Conservation (phyloP, 2,329 filamentous ascomycete species). For the Aspergillus ustus region DNA sequence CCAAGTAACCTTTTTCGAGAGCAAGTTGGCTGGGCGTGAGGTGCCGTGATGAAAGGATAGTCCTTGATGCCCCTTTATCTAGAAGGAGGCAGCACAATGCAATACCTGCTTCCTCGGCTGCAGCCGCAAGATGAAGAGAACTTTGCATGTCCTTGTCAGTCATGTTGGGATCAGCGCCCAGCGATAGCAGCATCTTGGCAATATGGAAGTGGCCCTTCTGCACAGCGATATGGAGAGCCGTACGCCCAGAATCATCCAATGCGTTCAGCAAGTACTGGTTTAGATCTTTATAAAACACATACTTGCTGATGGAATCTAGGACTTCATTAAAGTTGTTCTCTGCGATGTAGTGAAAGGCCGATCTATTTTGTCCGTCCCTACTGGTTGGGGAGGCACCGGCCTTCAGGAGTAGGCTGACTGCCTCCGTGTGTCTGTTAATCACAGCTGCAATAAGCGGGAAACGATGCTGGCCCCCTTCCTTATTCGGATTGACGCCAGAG, state of each 20-base stretch:
- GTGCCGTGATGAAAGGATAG: background rate
- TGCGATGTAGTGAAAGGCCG: background rate
- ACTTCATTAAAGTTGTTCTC: background rate
- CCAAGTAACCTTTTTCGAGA: too few species aligned
- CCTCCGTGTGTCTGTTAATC: background rate
- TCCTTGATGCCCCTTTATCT: background rate
- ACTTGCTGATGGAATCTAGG: background rate
- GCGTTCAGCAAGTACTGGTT: background rate
- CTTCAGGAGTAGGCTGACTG: background rate
- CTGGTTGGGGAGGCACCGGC: background rate
- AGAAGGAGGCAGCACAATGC: background rate
- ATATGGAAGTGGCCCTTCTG: background rate
- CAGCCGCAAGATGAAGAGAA: background rate
- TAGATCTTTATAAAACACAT: background rate
- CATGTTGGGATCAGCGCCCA: background rate
- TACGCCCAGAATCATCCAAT: background rate
- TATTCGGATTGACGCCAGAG: background rate
- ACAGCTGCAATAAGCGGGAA: slow-evolving; percentile 1
- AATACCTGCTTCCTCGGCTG: background rate
- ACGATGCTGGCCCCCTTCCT: background rate
- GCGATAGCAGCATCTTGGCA: background rate
- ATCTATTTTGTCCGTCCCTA: background rate
- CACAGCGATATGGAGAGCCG: background rate
- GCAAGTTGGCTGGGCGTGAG: too few species aligned
- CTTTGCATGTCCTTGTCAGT: background rate